These are phyloP conservation scores for Sanghuangporus sanghuang DNA, from an alignment of 1,284 basidiomycete genomes.

Conservation along the genomic window DNA sequence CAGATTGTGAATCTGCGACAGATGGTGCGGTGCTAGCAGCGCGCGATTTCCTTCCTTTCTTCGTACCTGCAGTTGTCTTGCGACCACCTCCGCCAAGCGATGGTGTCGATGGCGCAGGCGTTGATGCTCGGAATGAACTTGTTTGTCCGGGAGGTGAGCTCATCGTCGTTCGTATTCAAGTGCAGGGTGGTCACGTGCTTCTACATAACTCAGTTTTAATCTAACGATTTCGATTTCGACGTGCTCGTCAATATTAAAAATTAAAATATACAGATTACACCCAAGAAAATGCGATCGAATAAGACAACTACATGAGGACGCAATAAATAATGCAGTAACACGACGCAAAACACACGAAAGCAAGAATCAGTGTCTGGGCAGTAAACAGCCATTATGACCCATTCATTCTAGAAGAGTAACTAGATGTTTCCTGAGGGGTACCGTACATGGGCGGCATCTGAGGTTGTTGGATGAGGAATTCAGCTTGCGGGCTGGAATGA, in stretches of 20 bases:
- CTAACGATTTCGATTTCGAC: too few relatives aligned
- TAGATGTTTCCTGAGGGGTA: background rate
- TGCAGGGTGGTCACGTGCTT: background rate
- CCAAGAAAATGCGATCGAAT: background rate
- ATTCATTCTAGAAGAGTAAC: background rate
- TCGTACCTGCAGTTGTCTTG: background rate
- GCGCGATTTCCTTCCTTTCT: constrained; percentile 15
- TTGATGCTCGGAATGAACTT: constrained; percentile 3
- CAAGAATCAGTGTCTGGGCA: background rate
- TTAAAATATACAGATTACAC: background rate
- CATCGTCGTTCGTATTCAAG: constrained; percentile 2
- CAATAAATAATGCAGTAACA: background rate
- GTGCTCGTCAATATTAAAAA: background rate
- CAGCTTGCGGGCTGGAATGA: constrained; percentile 8
- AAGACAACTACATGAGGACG: background rate
- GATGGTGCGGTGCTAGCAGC: constrained; percentile 14
- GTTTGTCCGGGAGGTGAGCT: constrained; percentile 6
- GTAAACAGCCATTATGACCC: background rate
- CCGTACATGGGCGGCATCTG: background rate
- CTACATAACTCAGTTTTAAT: background rate
- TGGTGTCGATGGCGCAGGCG: constrained; percentile 6
- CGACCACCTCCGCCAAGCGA: constrained; percentile 4
- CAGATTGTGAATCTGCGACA: constrained; percentile 4
- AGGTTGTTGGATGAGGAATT: constrained; percentile 13
- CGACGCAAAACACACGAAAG: background rate